Base-by-base conservation (phyloP, 2,329 filamentous ascomycete species). In the Aureobasidium sp. region DNA sequence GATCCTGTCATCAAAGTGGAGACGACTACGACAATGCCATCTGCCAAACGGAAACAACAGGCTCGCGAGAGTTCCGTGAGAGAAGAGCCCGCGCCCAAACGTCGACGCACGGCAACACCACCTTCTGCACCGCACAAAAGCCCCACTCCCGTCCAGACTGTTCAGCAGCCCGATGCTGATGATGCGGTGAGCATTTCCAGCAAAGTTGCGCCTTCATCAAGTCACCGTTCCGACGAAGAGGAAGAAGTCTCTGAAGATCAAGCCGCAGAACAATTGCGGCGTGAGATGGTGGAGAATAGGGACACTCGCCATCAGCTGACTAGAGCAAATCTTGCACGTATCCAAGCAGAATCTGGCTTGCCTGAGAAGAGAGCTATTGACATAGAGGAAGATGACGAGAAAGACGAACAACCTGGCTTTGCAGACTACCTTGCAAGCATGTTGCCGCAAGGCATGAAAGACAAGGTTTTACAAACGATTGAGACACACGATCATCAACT, bases 271-370 rank as follows among this genome's bases (percentile, higher is more conserved):
- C 56, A 63, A 33, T 19, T 63, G n/a, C 48, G 8, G 7, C 45
- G 59, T 17, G 57, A 63, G 35, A 57, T 63, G 49, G 40, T n/a
- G 14, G 56, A 39, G 39, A 11, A 31, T 29, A 42, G 31, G 17
- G 35, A 56, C 35, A 33, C 9, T 19, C 56, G 44, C 7, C 42
- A 45, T 39, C 63, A 68, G 17, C 62, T 74, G 33, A 74, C 71
- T 2, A 67, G 67, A 61, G 70, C 67, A 11, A 74, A 73, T 49
- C 66, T 73, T 17, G 68, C 68, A 31, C 70, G 65, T 58, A 70
- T 71, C 45, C 68, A 73, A 64, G 70, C 67, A 31, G 59, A 67
- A 35, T 65, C 70, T 27, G 62, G 60, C 29, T 45, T 27, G 17
- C 17, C 42, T 2, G 44, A 63, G n/a, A 47, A 64, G 3, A 65